phyloP scores from a whole-genome alignment of 352 stramenopile species.

The Peronospora belbahrii region DNA sequence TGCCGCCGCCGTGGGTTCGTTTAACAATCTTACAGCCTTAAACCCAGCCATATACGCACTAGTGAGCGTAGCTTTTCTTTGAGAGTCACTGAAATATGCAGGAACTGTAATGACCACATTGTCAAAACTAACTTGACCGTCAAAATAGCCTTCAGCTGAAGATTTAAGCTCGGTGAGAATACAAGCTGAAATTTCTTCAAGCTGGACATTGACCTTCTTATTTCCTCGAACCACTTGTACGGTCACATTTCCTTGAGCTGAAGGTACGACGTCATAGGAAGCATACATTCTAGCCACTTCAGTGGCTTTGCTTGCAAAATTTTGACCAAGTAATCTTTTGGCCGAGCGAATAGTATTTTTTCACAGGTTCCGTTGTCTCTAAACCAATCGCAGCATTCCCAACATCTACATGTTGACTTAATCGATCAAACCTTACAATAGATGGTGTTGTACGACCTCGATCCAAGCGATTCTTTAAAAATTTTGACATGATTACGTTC shows the following conservation, averaged over 20 bases:
- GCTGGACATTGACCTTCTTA: constrained; percentile 30
- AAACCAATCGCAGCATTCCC: constrained; percentile 41
- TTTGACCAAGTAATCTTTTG: constrained; percentile 82
- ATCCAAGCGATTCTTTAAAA: constrained; percentile 57
- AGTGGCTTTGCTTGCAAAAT: constrained; percentile 49
- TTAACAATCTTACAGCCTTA: too few relatives aligned
- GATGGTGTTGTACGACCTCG: constrained; percentile 71
- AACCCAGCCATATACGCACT: too few relatives aligned
- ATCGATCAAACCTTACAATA: constrained; percentile 59
- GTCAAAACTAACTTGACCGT: constrained; percentile 34
- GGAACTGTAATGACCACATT: constrained; percentile 89
- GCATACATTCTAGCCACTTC: too few relatives aligned
- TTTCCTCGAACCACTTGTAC: constrained; percentile 36
- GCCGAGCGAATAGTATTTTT: constrained; percentile 70
- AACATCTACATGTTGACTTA: constrained; percentile 40
- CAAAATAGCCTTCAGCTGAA: constrained; percentile 63
- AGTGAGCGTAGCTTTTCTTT: too few relatives aligned
- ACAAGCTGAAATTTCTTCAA: constrained; percentile 60
- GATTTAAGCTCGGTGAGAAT: constrained; percentile 64
- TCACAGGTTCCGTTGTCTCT: constrained; percentile 42
- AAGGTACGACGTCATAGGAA: too few relatives aligned
- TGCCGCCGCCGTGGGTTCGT: too few relatives aligned
- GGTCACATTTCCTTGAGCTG: constrained; percentile 46
- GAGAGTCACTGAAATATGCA: too few relatives aligned
- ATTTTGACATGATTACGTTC: constrained; percentile 82